Base-by-base conservation (phyloP, 2,329 filamentous ascomycete species). In the Diaporthe batatas region DNA sequence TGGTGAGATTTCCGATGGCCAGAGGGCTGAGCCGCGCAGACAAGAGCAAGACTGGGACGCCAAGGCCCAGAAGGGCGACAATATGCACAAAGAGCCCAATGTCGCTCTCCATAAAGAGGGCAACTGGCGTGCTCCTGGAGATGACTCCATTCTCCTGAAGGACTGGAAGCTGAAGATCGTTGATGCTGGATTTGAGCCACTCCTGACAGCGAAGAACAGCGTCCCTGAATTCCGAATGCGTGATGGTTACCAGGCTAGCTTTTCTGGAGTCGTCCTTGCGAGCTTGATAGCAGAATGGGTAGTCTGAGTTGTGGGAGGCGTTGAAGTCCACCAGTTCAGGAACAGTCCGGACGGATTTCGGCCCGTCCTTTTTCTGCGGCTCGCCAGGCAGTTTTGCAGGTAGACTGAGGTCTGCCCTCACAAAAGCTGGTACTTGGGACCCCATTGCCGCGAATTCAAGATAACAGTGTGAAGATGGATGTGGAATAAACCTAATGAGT, bases 301-400 rank as follows among this genome's bases (percentile, higher is more conserved):
- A 53, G n/a, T 53, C 49, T 53, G 49, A 23, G 12, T 53, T 53
- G 21, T 53, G 49, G 49, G 6, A 4, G 23, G 49, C 49, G 49
- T 53, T 53, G 49, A 53, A 53, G 49, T 53, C 49, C 49, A 53
- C 49, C 49, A 53, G 49, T 25, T 53, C 49, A 53, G 49, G 49
- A 25, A 53, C 49, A 53, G 49, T 53, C 49, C 49, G 49, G 6
- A 53, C 49, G 11, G 49, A 12, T 12, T 23, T 53, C 23, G 11
- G 49, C 49, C 49, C 49, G 25, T n/a, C 10, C 8, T 14, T 53
- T 53, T 53, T n/a, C 49, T 53, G 23, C 3, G 12, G 49, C n/a
- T 53, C 49, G 25, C 12, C 49, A 11, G 49, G 49, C 49, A 53
- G 21, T 23, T 53, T 53, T 23, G 23, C 12, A 25, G 49, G 49